These are phyloP conservation scores for Aspergillus taichungensis DNA, from an alignment of 495 filamentous ascomycete genomes.

Conservation along the genomic window DNA sequence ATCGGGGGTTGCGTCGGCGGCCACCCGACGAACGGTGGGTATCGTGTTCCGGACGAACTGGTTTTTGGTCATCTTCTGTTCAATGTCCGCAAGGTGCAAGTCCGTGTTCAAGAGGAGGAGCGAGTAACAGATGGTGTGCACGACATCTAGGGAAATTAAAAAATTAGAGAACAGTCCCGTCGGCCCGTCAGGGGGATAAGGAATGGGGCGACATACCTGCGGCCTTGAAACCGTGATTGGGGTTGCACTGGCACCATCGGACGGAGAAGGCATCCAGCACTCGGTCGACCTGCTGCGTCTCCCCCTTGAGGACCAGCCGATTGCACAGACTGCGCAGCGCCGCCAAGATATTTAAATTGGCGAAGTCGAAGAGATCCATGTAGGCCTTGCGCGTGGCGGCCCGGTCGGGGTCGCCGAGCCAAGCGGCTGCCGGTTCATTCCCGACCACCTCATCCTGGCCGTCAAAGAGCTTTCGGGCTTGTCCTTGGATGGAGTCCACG, in stretches of 20 bases:
- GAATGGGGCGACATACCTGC: slow-evolving; percentile 48
- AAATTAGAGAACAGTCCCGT: slow-evolving; percentile 1
- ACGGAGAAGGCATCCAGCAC: slow-evolving; percentile 81
- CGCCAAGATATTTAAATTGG: slow-evolving; percentile 68
- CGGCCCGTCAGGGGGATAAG: not conserved
- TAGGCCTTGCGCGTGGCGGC: slow-evolving; percentile 68
- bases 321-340: slow-evolving; percentile 74
- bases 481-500: slow-evolving; percentile 52
- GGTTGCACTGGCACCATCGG: slow-evolving; percentile 92
- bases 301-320: slow-evolving; percentile 76
- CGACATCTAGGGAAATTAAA: slow-evolving; percentile 57
- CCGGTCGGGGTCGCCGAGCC: slow-evolving; percentile 71
- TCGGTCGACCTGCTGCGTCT: slow-evolving; percentile 94
- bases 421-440: slow-evolving; percentile 72
- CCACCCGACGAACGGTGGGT: slow-evolving; percentile 72
- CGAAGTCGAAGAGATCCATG: slow-evolving; percentile 86
- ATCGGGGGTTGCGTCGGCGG: slow-evolving; percentile 60
- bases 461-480: slow-evolving; percentile 73
- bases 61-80: slow-evolving; percentile 86
- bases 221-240: slow-evolving; percentile 87
- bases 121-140: slow-evolving; percentile 96
- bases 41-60: slow-evolving; percentile 97
- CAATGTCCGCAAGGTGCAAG: slow-evolving; percentile 87
- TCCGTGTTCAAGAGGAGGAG: slow-evolving; percentile 94
- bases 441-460: slow-evolving; percentile 74